Percentiles rank a stretch among this genome's conserved stretches.
These are phyloP conservation scores for Russula virescens DNA, from an alignment of 768 basidiomycete genomes.

Conservation along the genomic window DNA sequence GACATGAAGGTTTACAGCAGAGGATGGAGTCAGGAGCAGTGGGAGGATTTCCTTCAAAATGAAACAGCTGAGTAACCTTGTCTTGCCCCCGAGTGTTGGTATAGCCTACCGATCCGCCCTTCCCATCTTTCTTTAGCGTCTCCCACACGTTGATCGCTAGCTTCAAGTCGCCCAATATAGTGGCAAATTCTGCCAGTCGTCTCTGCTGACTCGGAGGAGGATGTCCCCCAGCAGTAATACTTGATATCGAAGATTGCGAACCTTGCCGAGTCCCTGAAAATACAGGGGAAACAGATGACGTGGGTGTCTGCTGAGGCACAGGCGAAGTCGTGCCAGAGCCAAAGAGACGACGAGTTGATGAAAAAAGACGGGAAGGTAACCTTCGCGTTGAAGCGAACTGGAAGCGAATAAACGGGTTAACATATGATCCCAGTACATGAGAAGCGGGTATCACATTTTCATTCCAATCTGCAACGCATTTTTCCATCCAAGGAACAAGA, in stretches of 20 bases:
- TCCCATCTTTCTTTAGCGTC: constrained; percentile 75
- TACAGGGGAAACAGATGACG: constrained; percentile 35
- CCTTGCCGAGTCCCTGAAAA: constrained; percentile 29
- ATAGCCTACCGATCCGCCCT: constrained; percentile 72
- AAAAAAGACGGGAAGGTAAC: constrained; percentile 79
- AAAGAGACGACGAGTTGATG: constrained; percentile 79
- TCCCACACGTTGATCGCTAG: constrained; percentile 84
- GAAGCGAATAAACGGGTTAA: neutral
- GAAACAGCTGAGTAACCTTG: constrained; percentile 5
- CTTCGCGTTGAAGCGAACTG: constrained; percentile 71
- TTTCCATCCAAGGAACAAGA: constrained; percentile 95
- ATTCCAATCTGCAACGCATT: constrained; percentile 89
- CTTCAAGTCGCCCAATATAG: constrained; percentile 85
- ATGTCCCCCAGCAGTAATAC: constrained; percentile 24
- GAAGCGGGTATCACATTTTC: constrained; percentile 50
- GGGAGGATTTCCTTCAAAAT: constrained; percentile 71
- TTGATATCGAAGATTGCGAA: constrained; percentile 31
- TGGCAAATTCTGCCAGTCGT: constrained; percentile 93
- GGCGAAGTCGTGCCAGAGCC: constrained; percentile 47
- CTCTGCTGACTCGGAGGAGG: constrained; percentile 59
- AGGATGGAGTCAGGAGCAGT: constrained; percentile 60
- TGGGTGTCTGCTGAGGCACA: constrained; percentile 36
- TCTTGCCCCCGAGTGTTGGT: neutral
- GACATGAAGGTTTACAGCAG: constrained; percentile 53
- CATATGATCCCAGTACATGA: neutral